These are phyloP conservation scores for Gossypium laxum DNA, from an alignment of 441 rosid species.

Conservation along the genomic window DNA sequence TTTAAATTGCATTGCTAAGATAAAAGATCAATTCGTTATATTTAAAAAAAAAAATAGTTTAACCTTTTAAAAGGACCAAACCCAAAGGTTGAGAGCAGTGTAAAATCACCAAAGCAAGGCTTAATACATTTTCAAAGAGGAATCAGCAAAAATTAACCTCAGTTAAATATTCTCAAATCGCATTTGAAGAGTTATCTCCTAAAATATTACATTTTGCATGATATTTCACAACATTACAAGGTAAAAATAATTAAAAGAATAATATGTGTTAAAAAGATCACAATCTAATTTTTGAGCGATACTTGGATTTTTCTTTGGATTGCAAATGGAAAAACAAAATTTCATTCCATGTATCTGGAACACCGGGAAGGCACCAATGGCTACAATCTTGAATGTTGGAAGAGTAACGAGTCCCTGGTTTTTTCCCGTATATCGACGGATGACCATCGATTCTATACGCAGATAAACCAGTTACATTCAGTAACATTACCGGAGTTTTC, in stretches of 20 bases:
- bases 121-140: not conserved
- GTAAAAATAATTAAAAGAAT: slow-evolving; percentile 17
- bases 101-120: not conserved
- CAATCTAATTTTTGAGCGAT: not conserved
- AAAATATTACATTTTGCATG: not conserved
- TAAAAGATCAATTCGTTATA: not conserved
- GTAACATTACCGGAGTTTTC: slow-evolving; percentile 57
- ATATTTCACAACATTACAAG: not conserved
- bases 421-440: slow-evolving; percentile 56
- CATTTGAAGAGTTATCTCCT: not conserved
- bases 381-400: slow-evolving; percentile 58
- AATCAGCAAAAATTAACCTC: not conserved
- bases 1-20: no score
- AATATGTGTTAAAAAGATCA: not conserved
- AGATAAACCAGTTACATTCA: slow-evolving; percentile 62
- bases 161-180: not conserved
- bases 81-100: not conserved
- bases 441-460: slow-evolving; percentile 69
- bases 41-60: not conserved
- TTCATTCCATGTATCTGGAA: slow-evolving; percentile 63
- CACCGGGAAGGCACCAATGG: slow-evolving; percentile 74
- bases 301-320: slow-evolving; percentile 16
- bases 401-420: slow-evolving; percentile 25
- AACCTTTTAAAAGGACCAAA: not conserved
- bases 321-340: slow-evolving; percentile 59